Percentiles rank a stretch among this genome's conserved stretches.
phyloP scores from a whole-genome alignment of 305 asterid species.

The Fraxinus latifolia region DNA sequence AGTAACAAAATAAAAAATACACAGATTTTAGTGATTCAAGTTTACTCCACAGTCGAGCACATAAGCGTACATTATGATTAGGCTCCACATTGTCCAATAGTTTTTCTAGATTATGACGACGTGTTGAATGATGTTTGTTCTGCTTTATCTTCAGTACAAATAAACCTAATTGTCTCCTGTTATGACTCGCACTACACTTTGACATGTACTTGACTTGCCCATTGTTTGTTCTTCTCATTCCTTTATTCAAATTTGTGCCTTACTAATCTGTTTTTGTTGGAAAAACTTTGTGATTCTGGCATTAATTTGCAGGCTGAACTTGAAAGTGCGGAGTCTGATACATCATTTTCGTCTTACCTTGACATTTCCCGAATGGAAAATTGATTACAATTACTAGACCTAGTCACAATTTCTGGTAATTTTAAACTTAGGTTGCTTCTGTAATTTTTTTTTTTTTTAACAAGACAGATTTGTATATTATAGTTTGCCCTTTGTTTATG shows the following conservation, averaged over 20 bases:
- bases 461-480: slow-evolving; percentile 12
- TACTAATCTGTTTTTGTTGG: background rate
- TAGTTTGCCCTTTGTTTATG: slow-evolving; percentile 10
- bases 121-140: background rate
- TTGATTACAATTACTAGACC: slow-evolving; percentile 33
- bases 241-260: background rate
- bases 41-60: background rate
- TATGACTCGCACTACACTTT: background rate
- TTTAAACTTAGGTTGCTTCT: background rate
- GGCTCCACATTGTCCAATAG: background rate
- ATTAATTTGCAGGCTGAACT: slow-evolving; percentile 61
- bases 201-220: background rate
- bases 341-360: slow-evolving; percentile 28
- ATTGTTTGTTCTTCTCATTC: background rate
- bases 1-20: background rate
- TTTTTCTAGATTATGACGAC: background rate
- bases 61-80: background rate
- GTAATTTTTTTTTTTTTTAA: background rate
- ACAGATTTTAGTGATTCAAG: background rate
- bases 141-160: background rate
- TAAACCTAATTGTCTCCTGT: background rate
- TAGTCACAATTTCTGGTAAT: slow-evolving; percentile 22
- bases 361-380: slow-evolving; percentile 32
- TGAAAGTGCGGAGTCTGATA: slow-evolving; percentile 33
- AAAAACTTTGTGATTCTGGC: background rate